Conservation (phyloP, 805 yeast species). For the Scheffersomyces coipomensis region DNA sequence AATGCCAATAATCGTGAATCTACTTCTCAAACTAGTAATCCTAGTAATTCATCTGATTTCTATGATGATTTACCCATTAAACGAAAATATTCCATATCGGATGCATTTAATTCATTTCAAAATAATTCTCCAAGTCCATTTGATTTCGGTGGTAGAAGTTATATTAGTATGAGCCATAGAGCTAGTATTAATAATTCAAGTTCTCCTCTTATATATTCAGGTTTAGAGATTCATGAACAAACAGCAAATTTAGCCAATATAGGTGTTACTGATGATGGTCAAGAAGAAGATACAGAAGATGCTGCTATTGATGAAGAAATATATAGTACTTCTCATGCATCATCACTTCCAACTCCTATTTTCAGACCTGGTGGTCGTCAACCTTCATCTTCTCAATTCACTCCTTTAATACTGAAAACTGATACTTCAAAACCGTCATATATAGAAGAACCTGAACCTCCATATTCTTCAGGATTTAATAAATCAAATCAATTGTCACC, state of each 20-base stretch:
- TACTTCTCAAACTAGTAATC: no score
- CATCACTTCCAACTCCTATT: constrained; percentile 5
- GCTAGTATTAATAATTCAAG: constrained; percentile 16
- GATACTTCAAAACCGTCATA: background rate
- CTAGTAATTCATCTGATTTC: no score
- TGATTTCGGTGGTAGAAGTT: constrained; percentile 44
- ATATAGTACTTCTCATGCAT: constrained; percentile 1
- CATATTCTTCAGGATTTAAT: no score
- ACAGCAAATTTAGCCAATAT: constrained; percentile 56
- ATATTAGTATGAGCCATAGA: constrained; percentile 31
- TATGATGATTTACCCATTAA: background rate
- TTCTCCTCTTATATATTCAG: constrained; percentile 48
- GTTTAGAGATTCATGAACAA: constrained; percentile 52
- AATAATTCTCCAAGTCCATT: constrained; percentile 22
- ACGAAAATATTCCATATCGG: constrained; percentile 14
- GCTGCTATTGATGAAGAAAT: background rate
- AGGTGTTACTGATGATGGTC: constrained; percentile 44
- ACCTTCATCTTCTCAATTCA: background rate
- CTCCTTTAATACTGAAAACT: background rate
- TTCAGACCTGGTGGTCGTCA: background rate
- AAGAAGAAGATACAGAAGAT: constrained; percentile 5
- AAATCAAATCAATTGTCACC: no score
- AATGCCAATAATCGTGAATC: background rate
- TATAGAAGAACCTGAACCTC: background rate
- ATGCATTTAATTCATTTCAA: constrained; percentile 15